phyloP scores from a whole-genome alignment of 106 monocot species.

The Cymbidium sinense region DNA sequence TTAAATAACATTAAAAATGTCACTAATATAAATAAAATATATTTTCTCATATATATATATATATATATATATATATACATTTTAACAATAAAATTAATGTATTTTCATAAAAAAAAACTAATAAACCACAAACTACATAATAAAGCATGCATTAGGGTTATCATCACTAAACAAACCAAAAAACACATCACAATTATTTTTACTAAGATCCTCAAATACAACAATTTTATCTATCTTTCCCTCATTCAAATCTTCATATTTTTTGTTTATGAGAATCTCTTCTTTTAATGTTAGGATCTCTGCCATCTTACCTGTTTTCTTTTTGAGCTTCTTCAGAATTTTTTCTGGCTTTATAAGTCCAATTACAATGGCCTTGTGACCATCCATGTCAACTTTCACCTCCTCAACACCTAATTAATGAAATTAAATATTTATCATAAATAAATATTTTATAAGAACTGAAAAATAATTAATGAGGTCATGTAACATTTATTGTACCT shows the following conservation, averaged over 20 bases:
- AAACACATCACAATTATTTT: not conserved
- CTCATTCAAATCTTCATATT: no score
- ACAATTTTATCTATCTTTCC: no score
- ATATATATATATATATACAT: no score
- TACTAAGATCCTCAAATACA: not conserved
- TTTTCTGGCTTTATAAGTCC: conserved; percentile 38
- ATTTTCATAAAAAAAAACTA: no score
- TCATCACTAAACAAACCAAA: conserved; percentile 33
- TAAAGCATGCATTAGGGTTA: conserved; percentile 19
- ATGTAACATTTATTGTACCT: no score
- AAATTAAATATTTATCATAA: not conserved
- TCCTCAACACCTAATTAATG: conserved; percentile 40
- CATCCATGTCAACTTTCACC: conserved; percentile 37
- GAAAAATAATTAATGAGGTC: no score
- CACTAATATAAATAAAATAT: no score
- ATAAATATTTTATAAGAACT: not conserved
- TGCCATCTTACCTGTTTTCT: conserved; percentile 50
- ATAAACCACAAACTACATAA: no score
- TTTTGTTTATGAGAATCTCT: not conserved
- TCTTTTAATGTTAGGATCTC: conserved; percentile 17
- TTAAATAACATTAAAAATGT: no score
- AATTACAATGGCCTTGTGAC: conserved; percentile 28
- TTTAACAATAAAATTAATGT: no score
- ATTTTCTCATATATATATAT: no score
- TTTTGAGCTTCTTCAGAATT: conserved; percentile 38